Base-by-base conservation (phyloP, 139 green algal genomes). In the Helicosporidium sp. region DNA sequence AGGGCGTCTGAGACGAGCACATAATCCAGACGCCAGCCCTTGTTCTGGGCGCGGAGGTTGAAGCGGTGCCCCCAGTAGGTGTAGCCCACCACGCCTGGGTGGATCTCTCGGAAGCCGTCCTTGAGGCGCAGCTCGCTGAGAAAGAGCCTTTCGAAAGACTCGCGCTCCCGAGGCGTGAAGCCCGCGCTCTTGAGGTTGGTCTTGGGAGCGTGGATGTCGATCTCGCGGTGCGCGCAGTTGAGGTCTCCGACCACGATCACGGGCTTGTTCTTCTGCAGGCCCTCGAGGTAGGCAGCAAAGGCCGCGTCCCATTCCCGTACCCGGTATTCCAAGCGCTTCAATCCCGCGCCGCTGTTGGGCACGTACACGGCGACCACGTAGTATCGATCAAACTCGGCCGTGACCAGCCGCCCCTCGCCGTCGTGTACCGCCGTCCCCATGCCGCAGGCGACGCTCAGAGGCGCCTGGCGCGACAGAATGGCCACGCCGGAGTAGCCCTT, bases 21-120 rank as follows among this genome's bases (percentile, higher is more conserved):
- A 50, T 84, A 86, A 49, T 86, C 77, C 26, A 86, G 52, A 7
- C 77, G 55, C 77, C 77, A 86, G 10, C 77, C 77, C 12, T 54
- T 64, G 46, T 70, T 72, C 35, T 60, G 53, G 19, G 51, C 64
- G 2, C 68, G 48, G 10, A 37, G 28, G 39, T 70, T 70, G 41
- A 65, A 60, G 7, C 52, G 45, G 49, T 73, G 69, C 3, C 51
- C 64, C 59, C 65, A 84, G 64, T 82, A 85, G 12, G 75, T 85
- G 66, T 85, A 85, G 2, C 42, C 71, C 16, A 65, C 49, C 0
- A 70, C 45, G 10, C 52, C 60, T 23, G 73, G 73, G 46, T 70
- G 52, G 43, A 68, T 66, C 5, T 23, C 24, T 1, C 74, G 52
- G 39, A 69, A 78, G 16, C 50, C 63, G 51, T 80, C n/a, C n/a